phyloP scores from a whole-genome alignment of 225 moss, liverwort and hornwort genomes.

The Thuidium tamariscinum region DNA sequence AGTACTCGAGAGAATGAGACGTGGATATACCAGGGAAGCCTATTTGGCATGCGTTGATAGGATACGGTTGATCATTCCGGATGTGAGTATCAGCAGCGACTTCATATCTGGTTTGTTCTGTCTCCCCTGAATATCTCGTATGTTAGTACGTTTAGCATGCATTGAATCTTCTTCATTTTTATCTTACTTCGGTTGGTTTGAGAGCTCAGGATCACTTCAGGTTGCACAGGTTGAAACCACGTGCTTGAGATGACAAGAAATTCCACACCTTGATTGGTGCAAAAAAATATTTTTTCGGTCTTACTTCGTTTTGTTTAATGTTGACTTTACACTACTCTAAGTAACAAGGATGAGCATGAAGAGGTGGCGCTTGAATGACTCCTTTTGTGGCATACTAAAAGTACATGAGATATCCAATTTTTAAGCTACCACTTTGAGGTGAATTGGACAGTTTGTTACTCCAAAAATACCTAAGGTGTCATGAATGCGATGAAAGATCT shows the following conservation, averaged over 20 bases:
- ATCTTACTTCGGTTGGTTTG: neutral
- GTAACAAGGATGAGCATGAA: neutral
- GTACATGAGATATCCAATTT: neutral
- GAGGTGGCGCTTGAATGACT: neutral
- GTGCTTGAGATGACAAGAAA: neutral
- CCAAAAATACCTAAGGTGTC: neutral
- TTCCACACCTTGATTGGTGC: neutral
- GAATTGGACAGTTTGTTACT: neutral
- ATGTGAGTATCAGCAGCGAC: conserved; percentile 95
- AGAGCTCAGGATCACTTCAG: neutral
- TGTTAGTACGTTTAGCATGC: neutral
- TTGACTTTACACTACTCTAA: neutral
- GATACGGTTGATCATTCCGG: conserved; percentile 70
- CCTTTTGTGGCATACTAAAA: neutral
- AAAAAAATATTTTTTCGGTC: too few relatives aligned
- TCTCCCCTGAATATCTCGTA: neutral
- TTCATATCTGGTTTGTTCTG: conserved; percentile 76
- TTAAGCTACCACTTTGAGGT: neutral
- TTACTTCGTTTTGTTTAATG: neutral
- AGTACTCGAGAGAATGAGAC: conserved; percentile 81
- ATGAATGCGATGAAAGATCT: neutral
- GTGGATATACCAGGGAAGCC: conserved; percentile 84
- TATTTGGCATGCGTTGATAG: conserved; percentile 75
- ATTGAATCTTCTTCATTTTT: neutral
- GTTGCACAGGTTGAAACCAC: neutral